Percentiles rank a stretch among this genome's conserved stretches.
phyloP scores from a whole-genome alignment of 2,329 filamentous ascomycete species.

The Chalara sp. region DNA sequence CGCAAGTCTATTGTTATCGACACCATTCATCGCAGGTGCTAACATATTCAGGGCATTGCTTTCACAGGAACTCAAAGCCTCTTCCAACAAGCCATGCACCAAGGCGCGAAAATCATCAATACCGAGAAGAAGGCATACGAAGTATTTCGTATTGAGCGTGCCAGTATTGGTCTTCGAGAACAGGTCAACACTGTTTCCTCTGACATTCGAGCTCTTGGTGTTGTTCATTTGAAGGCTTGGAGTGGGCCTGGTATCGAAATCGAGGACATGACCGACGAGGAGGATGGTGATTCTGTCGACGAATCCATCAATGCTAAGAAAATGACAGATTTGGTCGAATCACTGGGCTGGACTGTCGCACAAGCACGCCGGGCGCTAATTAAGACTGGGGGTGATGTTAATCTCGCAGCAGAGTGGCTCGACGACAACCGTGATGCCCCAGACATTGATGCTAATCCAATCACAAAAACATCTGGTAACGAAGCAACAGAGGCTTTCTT shows the following conservation, averaged over 20 bases:
- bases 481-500: slow-evolving; percentile 49
- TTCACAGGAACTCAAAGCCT: slow-evolving; percentile 29
- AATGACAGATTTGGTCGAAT: background rate
- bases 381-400: background rate
- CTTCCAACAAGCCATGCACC: slow-evolving; percentile 23
- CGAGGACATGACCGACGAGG: slow-evolving; percentile 20
- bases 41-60: slow-evolving; percentile 23
- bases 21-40: too few relatives aligned
- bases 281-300: slow-evolving; percentile 16
- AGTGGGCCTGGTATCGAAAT: slow-evolving; percentile 28
- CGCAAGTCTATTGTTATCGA: slow-evolving; percentile 14
- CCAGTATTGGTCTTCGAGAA: slow-evolving; percentile 39
- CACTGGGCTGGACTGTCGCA: background rate
- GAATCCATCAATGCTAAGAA: background rate
- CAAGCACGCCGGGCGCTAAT: background rate
- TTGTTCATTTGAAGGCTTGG: slow-evolving; percentile 36
- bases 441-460: background rate
- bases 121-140: slow-evolving; percentile 53
- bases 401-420: background rate
- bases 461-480: background rate
- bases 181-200: slow-evolving; percentile 29
- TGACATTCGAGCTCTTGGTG: slow-evolving; percentile 37
- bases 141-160: slow-evolving; percentile 44
- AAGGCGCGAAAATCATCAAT: slow-evolving; percentile 33
- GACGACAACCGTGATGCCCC: background rate